phyloP scores from a whole-genome alignment of 2,329 filamentous ascomycete genomes.

The Neopestalotiopsis clavispora region DNA sequence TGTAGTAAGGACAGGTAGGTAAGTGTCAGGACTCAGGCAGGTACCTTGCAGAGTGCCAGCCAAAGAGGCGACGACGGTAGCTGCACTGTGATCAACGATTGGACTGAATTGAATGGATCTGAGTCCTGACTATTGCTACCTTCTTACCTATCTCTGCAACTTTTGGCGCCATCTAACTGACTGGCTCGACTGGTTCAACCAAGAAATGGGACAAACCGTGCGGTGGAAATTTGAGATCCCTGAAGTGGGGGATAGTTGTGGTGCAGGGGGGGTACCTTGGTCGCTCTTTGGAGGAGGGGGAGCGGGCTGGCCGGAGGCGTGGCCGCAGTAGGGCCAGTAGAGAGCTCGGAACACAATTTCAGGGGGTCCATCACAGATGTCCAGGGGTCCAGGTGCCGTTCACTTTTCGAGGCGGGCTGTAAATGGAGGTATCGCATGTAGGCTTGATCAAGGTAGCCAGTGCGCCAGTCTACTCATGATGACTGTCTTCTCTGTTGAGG shows the following conservation, averaged over 20 bases:
- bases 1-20: background rate
- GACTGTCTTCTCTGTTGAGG: too few relatives aligned
- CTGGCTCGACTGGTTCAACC: background rate
- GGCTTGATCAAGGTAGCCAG: too few relatives aligned
- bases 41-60: background rate
- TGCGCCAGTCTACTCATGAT: too few relatives aligned
- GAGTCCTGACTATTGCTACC: background rate
- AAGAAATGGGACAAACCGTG: slow-evolving; percentile 12
- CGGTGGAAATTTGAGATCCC: slow-evolving; percentile 15
- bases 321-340: background rate
- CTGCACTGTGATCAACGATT: background rate
- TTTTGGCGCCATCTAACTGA: background rate
- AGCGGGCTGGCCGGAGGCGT: slow-evolving; percentile 6
- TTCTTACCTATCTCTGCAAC: background rate
- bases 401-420: background rate
- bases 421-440: background rate
- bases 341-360: background rate
- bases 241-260: background rate
- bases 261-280: background rate
- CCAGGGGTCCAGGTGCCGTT: background rate
- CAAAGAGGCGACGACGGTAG: background rate
- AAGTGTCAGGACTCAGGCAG: background rate
- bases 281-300: background rate
- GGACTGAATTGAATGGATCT: too few relatives aligned
- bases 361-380: background rate